Evolutionary conservation across 192 early-diverging fungal genomes (phyloP).

Genomic region (Gigaspora rosea): DNA sequence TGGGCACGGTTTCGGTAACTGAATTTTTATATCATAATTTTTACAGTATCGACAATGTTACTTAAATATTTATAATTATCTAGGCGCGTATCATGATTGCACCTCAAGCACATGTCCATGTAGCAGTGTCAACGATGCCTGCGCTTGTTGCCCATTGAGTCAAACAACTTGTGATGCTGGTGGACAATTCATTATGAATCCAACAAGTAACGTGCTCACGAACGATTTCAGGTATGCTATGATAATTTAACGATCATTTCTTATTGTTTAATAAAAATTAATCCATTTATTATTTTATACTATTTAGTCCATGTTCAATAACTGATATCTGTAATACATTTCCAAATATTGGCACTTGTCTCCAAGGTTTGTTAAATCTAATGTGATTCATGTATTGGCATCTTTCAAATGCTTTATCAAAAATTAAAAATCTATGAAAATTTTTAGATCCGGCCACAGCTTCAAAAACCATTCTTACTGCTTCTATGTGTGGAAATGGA

Average conservation of each 20-base stretch:
- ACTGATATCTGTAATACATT: slow-evolving; percentile 35
- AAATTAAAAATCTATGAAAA: neutral
- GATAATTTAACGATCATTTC: slow-evolving; percentile 55
- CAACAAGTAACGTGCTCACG: slow-evolving; percentile 62
- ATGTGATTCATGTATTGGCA: neutral
- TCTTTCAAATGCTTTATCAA: neutral
- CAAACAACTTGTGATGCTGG: slow-evolving; percentile 64
- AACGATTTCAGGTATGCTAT: slow-evolving; percentile 71
- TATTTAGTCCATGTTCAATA: slow-evolving; percentile 40
- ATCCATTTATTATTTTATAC: neutral
- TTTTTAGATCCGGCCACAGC: slow-evolving; percentile 41
- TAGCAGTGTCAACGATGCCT: slow-evolving; percentile 22
- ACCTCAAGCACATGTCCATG: slow-evolving; percentile 64
- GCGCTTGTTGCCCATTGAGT: slow-evolving; percentile 74
- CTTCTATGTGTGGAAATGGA: slow-evolving; percentile 92
- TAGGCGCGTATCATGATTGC: slow-evolving; percentile 91
- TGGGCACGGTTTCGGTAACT: slow-evolving; percentile 73
- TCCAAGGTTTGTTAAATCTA: slow-evolving; percentile 37
- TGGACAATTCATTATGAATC: slow-evolving; percentile 74
- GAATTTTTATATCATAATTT: neutral
- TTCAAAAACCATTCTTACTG: slow-evolving; percentile 42
- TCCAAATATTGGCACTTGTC: slow-evolving; percentile 34
- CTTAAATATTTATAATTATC: slow-evolving; percentile 12
- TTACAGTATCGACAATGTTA: neutral
- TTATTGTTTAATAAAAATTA: slow-evolving; percentile 8